Conservation (phyloP, 2,329 filamentous ascomycete species). For the Sporothrix phasma region DNA sequence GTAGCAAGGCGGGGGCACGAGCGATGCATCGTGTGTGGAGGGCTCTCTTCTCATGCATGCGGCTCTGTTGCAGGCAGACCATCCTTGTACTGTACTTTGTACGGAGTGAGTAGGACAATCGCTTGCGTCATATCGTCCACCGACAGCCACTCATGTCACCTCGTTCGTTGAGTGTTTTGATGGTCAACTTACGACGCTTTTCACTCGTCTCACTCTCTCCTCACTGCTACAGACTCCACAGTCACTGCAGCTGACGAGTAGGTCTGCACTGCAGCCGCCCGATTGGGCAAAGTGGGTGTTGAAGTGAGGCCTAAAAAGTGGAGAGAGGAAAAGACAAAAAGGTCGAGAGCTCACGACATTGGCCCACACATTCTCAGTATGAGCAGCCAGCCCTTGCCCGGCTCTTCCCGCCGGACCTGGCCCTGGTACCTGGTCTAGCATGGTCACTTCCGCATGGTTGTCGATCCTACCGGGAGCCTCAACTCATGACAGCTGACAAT, state of each 20-base stretch:
- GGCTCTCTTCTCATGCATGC: background rate
- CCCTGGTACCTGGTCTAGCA: background rate
- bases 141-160: background rate
- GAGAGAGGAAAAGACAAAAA: background rate
- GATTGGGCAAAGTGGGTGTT: background rate
- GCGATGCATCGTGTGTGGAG: background rate
- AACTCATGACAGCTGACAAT: background rate
- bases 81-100: no score
- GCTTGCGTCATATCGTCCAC: background rate
- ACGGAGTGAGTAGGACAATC: background rate
- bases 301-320: background rate
- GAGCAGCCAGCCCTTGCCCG: background rate
- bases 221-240: background rate
- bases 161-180: background rate
- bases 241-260: background rate
- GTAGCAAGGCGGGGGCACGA: background rate
- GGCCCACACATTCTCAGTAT: background rate
- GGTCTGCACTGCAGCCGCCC: background rate
- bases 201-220: background rate
- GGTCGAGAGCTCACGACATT: background rate
- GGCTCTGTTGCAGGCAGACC: background rate
- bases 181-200: background rate
- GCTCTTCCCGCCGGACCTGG: background rate
- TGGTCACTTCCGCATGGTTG: background rate
- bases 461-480: background rate